Conservation (phyloP, 1,284 basidiomycete species). For the Meira nashicola region DNA sequence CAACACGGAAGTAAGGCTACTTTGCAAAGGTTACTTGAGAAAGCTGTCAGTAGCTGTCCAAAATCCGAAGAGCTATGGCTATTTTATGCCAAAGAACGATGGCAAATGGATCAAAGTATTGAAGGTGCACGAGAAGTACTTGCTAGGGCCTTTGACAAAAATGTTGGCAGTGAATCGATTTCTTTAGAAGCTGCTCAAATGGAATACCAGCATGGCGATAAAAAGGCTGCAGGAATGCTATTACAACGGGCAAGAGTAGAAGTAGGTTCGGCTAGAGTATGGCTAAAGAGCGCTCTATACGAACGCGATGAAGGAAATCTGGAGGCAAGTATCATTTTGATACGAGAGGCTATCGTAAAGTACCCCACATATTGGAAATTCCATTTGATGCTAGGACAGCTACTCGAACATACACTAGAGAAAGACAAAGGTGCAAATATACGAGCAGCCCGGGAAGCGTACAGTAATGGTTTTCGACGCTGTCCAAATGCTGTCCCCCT, state of each 20-base stretch:
- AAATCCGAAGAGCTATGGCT: constrained; percentile 94
- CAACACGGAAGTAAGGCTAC: constrained; percentile 74
- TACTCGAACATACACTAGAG: constrained; percentile 55
- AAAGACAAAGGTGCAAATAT: constrained; percentile 11
- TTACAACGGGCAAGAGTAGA: constrained; percentile 81
- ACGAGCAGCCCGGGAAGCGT: constrained; percentile 13
- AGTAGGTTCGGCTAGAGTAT: constrained; percentile 85
- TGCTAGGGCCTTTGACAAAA: constrained; percentile 83
- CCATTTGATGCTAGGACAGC: constrained; percentile 94
- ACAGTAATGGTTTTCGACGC: constrained; percentile 47
- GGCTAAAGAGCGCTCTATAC: constrained; percentile 96
- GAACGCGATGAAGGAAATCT: constrained; percentile 79
- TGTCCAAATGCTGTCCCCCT: constrained; percentile 76
- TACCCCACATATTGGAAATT: constrained; percentile 85
- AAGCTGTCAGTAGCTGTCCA: constrained; percentile 82
- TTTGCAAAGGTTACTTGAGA: constrained; percentile 73
- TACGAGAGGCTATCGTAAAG: constrained; percentile 69
- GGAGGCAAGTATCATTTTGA: constrained; percentile 68
- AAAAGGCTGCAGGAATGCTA: constrained; percentile 76
- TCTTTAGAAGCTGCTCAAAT: constrained; percentile 96
- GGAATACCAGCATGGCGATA: constrained; percentile 86
- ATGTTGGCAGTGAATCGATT: constrained; percentile 92
- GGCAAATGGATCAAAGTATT: constrained; percentile 75
- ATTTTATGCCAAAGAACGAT: constrained; percentile 93
- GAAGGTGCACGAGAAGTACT: constrained; percentile 79